phyloP scores from a whole-genome alignment of 2,329 filamentous ascomycete species.

The Tolypocladium sp. region DNA sequence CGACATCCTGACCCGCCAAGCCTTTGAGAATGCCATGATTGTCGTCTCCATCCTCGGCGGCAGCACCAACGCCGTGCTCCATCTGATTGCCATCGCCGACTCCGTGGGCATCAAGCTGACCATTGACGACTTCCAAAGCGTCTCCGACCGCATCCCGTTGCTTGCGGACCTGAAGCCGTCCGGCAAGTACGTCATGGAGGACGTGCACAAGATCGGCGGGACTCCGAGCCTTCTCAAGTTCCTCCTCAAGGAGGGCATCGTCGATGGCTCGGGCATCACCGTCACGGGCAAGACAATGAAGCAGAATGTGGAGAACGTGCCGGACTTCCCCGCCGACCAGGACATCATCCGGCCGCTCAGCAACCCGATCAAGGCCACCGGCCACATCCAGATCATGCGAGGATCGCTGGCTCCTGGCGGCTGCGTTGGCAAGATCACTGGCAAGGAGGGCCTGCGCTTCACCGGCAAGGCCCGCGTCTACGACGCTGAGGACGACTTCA shows the following conservation, averaged over 20 bases:
- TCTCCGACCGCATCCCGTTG: conserved; percentile 71
- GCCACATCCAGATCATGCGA: conserved; percentile 81
- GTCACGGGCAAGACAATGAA: conserved; percentile 86
- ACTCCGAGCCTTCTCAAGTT: conserved; percentile 83
- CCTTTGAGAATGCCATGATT: conserved; percentile 80
- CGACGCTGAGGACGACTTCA: conserved; percentile 74
- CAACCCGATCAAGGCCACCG: conserved; percentile 79
- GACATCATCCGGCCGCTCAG: conserved; percentile 70
- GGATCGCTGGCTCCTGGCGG: conserved; percentile 80
- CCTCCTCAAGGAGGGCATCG: conserved; percentile 70
- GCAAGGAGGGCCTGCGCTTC: conserved; percentile 83
- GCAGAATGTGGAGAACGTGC: conserved; percentile 71
- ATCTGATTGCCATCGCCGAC: conserved; percentile 77
- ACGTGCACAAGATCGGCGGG: conserved; percentile 77
- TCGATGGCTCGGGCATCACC: conserved; percentile 72
- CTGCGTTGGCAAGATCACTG: conserved; percentile 87
- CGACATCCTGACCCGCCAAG: conserved; percentile 71
- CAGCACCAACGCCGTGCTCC: conserved; percentile 78
- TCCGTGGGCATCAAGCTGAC: conserved; percentile 72
- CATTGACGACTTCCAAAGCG: conserved; percentile 77
- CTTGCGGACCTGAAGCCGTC: conserved; percentile 78
- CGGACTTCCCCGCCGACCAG: conserved; percentile 67
- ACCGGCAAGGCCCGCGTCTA: conserved; percentile 74
- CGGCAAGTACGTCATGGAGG: conserved; percentile 80
- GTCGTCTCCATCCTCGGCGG: conserved; percentile 75